Conservation (phyloP, 2,329 filamentous ascomycete species). For the Penicillium sp. region DNA sequence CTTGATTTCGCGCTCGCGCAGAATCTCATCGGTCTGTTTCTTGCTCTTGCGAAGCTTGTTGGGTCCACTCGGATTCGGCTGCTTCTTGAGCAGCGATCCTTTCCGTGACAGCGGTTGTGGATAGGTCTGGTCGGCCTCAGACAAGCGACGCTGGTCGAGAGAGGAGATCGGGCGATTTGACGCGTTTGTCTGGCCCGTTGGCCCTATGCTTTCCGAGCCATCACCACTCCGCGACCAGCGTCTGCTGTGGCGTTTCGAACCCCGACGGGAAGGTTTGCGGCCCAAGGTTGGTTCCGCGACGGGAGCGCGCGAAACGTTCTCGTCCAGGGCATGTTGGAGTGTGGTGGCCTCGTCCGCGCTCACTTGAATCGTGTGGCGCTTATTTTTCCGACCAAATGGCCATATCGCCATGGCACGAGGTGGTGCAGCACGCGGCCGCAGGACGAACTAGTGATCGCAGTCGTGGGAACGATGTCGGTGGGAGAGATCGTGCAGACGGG, state of each 20-base stretch:
- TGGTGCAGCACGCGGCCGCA: conserved; percentile 21
- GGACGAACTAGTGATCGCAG: conserved; percentile 27
- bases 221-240: conserved; percentile 32
- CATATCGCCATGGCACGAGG: conserved; percentile 70
- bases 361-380: conserved; percentile 64
- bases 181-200: conserved; percentile 18
- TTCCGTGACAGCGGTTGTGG: conserved; percentile 49
- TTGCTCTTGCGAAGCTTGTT: conserved; percentile 70
- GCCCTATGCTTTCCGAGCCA: conserved; percentile 26
- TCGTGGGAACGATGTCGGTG: conserved; percentile 19
- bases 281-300: conserved; percentile 32
- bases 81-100: conserved; percentile 59
- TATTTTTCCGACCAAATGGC: conserved; percentile 77
- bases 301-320: conserved; percentile 27
- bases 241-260: conserved; percentile 41
- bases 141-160: conserved; percentile 26
- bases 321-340: conserved; percentile 41
- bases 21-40: conserved; percentile 72
- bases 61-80: conserved; percentile 58
- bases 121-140: conserved; percentile 30
- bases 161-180: conserved; percentile 24
- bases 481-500: conserved; percentile 20
- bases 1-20: conserved; percentile 84
- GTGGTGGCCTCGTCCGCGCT: conserved; percentile 55
- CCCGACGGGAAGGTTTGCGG: conserved; percentile 40